A percentile compares a stretch with the other conserved stretches of the same genome.
phyloP scores from a whole-genome alignment of 768 basidiomycete species.

The Termitomyces sp. region DNA sequence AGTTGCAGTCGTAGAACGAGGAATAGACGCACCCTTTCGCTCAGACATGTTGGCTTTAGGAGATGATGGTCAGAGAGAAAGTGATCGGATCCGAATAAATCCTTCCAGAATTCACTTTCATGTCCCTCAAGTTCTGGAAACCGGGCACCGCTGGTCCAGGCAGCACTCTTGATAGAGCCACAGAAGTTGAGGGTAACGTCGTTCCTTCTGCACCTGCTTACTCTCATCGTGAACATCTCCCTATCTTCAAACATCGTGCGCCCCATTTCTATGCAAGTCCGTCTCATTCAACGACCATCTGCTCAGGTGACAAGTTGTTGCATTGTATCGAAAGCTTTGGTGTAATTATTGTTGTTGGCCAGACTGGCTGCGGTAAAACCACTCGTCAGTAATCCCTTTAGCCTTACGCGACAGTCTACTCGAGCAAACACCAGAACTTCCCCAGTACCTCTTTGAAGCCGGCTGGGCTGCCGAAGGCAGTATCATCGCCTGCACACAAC shows the following conservation, averaged over 20 bases:
- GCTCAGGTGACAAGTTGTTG: slow-evolving; percentile 68
- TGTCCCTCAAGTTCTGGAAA: slow-evolving; percentile 81
- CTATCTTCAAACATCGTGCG: slow-evolving; percentile 87
- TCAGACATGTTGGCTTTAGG: slow-evolving; percentile 59
- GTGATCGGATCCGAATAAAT: slow-evolving; percentile 10
- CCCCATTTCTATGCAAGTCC: slow-evolving; percentile 7
- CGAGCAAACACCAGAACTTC: slow-evolving; percentile 60
- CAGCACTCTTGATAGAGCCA: slow-evolving; percentile 79
- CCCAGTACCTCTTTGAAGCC: slow-evolving; percentile 89
- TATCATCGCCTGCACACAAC: slow-evolving; percentile 90
- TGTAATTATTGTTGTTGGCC: slow-evolving; percentile 84
- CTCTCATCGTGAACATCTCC: slow-evolving; percentile 72
- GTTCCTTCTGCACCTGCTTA: slow-evolving; percentile 58
- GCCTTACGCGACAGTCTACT: slow-evolving; percentile 6
- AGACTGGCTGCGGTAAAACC: slow-evolving; percentile 97
- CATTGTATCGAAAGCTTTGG: slow-evolving; percentile 81
- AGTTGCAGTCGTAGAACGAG: neutral
- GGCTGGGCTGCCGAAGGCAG: slow-evolving; percentile 86
- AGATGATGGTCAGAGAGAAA: slow-evolving; percentile 4
- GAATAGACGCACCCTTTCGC: slow-evolving; percentile 55
- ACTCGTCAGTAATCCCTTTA: slow-evolving; percentile 61
- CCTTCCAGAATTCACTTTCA: slow-evolving; percentile 13
- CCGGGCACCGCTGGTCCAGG: slow-evolving; percentile 83
- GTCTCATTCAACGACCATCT: neutral
- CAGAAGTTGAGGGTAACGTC: slow-evolving; percentile 69